phyloP scores from a whole-genome alignment of 2,329 filamentous ascomycete genomes.

The Berkeleyomyces basicola region DNA sequence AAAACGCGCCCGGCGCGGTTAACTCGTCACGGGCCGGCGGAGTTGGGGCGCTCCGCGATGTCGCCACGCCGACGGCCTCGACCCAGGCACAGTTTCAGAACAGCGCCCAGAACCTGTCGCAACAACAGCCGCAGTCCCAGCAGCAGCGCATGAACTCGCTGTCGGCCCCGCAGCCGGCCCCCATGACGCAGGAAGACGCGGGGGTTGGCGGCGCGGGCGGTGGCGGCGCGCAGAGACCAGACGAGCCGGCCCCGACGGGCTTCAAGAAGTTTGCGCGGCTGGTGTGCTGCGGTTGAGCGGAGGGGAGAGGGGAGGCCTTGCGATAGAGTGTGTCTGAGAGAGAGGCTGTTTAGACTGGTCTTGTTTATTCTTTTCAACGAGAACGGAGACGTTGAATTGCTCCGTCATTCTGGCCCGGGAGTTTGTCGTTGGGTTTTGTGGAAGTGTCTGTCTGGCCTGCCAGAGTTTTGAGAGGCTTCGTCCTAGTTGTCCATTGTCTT shows the following conservation, averaged over 20 bases:
- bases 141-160: conserved; percentile 38
- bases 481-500: conserved; percentile 4
- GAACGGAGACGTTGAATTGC: too few species aligned
- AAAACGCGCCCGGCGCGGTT: conserved; percentile 60
- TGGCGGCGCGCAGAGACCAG: conserved; percentile 4
- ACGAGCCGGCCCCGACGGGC: conserved; percentile 40
- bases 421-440: background rate
- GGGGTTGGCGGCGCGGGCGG: background rate
- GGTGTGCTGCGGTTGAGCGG: conserved; percentile 66
- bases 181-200: conserved; percentile 43
- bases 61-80: conserved; percentile 71
- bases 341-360: conserved; percentile 17
- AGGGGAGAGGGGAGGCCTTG: background rate
- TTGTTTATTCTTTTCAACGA: conserved; percentile 16
- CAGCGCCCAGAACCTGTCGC: conserved; percentile 74
- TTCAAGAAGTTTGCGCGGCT: conserved; percentile 88
- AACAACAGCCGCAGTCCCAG: conserved; percentile 39
- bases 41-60: conserved; percentile 41
- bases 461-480: background rate
- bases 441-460: conserved; percentile 1
- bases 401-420: too few species aligned
- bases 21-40: conserved; percentile 62
- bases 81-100: conserved; percentile 95
- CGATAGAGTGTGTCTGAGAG: background rate
- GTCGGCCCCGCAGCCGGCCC: conserved; percentile 36